Base-by-base conservation (phyloP, 805 yeast species). In the Candida adriatica region DNA sequence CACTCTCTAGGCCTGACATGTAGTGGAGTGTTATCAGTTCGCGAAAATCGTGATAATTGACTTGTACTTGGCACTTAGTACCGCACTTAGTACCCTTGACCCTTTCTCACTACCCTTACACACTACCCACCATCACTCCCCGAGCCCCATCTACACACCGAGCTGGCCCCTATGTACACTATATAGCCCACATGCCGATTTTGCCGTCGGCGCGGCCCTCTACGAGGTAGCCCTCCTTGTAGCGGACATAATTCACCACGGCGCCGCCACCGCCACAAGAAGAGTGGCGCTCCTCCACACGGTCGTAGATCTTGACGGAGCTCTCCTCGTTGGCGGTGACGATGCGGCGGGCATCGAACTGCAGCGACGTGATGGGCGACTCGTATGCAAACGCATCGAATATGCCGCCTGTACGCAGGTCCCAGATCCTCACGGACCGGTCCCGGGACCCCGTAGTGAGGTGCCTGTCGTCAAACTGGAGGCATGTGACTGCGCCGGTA, bases 401-500 rank as follows among this genome's bases (percentile, higher is more conserved):
- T 10, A 79, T 64, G 2, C 71, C 62, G 10, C 88, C 87, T 1
- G 73, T 75, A 41, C 90, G 61, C 25, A 81, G 56, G 51, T 81
- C 90, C 90, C 90, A 81, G 9, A 77, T 64, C 34, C 85, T 62
- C 4, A 79, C 64, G 15, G 78, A 71, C 30, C 80, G 59, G 46
- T 80, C 88, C 7, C 59, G 52, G 11, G 79, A 68, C 6, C 85
- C 85, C 0, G 86, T 74, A 4, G 75, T 68, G 22, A 81, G 54
- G 46, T 73, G 71, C 28, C 59, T 60, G n/a, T 74, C 76, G 48
- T 80, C 86, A 53, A 81, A 81, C 47, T 79, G 81, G 25, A 81
- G 58, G 21, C 76, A 62, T 0, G 86, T 73, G 8, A 81, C 73
- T 2, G 86, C 72, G 1, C 75, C 79, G 3, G 83, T 75, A 49